Percentiles rank a stretch among this genome's conserved stretches.
phyloP scores from a whole-genome alignment of 306 rosid species.

The Cyamopsis tetragonoloba region DNA sequence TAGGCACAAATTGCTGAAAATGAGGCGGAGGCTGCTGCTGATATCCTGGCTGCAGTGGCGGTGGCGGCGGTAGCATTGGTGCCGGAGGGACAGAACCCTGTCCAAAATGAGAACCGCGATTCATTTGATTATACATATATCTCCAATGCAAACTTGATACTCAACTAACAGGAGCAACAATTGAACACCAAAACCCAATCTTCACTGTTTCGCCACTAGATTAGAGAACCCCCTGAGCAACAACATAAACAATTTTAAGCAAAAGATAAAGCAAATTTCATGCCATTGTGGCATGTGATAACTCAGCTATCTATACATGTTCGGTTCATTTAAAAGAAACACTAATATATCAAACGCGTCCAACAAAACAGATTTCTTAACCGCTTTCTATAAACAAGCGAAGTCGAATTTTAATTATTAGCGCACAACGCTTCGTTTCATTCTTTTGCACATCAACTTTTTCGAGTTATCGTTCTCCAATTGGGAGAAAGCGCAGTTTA shows the following conservation, averaged over 20 bases:
- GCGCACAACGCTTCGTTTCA: neutral
- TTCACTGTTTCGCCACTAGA: constrained; percentile 20
- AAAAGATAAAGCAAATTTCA: neutral
- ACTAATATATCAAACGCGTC: neutral
- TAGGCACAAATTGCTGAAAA: constrained; percentile 41
- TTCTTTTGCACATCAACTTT: neutral
- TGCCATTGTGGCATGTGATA: neutral
- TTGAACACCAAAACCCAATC: constrained; percentile 19
- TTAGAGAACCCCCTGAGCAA: constrained; percentile 27
- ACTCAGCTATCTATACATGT: neutral
- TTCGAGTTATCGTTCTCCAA: neutral
- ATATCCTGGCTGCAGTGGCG: constrained; percentile 34
- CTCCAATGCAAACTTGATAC: neutral
- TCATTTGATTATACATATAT: constrained; percentile 74
- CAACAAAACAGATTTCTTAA: neutral
- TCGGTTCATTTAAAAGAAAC: neutral
- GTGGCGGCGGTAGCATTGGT: constrained; percentile 15
- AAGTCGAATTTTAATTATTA: neutral
- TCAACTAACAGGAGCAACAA: neutral
- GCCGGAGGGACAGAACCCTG: constrained; percentile 43
- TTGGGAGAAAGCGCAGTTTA: neutral
- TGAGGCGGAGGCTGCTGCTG: constrained; percentile 41
- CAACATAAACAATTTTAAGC: constrained; percentile 1
- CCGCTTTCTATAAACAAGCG: neutral
- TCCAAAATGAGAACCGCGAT: constrained; percentile 42